A percentile compares a stretch with the other conserved stretches of the same genome.
Conservation (phyloP, 371 early-diverging fungal species). For the Apophysomyces trapeziformis region DNA sequence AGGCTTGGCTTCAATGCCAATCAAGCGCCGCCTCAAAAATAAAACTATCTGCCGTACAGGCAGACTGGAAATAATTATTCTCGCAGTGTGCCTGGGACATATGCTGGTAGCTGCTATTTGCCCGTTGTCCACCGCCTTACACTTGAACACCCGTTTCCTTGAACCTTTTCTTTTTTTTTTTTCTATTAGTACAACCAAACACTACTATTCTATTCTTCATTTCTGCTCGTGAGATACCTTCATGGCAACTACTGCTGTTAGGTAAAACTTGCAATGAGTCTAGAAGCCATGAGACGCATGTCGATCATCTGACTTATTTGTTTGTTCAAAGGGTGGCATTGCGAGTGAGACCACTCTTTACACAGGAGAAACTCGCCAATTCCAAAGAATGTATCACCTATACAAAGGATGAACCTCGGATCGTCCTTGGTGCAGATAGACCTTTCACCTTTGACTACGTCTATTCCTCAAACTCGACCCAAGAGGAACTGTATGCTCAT, state of each 20-base stretch:
- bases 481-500: slow-evolving; percentile 69
- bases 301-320: slow-evolving; percentile 6
- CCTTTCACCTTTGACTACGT: slow-evolving; percentile 83
- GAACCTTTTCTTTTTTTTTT: neutral
- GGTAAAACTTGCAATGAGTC: slow-evolving; percentile 13
- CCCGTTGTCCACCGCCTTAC: neutral
- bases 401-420: slow-evolving; percentile 53
- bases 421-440: slow-evolving; percentile 48
- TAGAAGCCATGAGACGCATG: neutral
- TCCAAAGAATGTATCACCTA: slow-evolving; percentile 53
- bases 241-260: slow-evolving; percentile 32
- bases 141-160: neutral
- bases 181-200: neutral
- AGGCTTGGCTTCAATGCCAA: neutral
- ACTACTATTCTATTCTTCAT: neutral
- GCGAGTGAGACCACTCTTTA: slow-evolving; percentile 69
- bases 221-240: neutral
- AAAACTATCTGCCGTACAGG: neutral
- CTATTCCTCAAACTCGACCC: slow-evolving; percentile 65
- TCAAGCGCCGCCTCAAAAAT: neutral
- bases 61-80: neutral
- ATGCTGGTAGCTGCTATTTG: too few species aligned
- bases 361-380: slow-evolving; percentile 53
- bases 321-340: slow-evolving; percentile 55
- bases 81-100: too few species aligned